phyloP scores from a whole-genome alignment of 371 early-diverging fungal genomes.

The Agmasoma carcini region DNA sequence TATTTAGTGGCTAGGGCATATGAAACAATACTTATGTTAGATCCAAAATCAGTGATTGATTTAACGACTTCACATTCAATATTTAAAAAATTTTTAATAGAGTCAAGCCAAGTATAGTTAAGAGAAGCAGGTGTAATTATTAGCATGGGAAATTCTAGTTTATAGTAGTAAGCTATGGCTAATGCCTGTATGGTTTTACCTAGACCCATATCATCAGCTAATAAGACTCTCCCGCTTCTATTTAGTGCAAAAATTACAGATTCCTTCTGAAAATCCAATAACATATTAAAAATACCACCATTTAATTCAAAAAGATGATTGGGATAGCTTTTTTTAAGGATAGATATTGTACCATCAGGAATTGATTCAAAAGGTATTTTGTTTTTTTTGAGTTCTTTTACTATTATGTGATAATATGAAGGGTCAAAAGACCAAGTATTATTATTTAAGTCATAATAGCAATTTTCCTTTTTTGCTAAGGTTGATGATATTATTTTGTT shows the following conservation, averaged over 20 bases:
- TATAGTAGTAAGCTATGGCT: constrained; percentile 56
- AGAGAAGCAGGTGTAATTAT: constrained; percentile 57
- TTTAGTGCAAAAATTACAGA: constrained; percentile 55
- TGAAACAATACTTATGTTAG: constrained; percentile 35
- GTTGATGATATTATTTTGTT: constrained; percentile 23
- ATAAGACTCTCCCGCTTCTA: constrained; percentile 53
- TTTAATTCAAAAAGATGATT: constrained; percentile 9
- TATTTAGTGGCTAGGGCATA: constrained; percentile 39
- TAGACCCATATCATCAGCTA: constrained; percentile 58
- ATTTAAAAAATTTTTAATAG: constrained; percentile 55
- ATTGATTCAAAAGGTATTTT: constrained; percentile 28
- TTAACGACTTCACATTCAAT: constrained; percentile 24
- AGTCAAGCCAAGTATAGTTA: constrained; percentile 55
- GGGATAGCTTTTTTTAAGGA: neutral
- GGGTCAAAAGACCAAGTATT: constrained; percentile 36
- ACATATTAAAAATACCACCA: constrained; percentile 29
- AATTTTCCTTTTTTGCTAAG: constrained; percentile 10
- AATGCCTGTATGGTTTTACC: constrained; percentile 57
- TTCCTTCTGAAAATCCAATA: constrained; percentile 55
- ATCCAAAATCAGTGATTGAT: constrained; percentile 18
- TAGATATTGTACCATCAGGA: constrained; percentile 23
- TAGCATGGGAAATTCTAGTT: constrained; percentile 56
- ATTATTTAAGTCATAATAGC: constrained; percentile 21
- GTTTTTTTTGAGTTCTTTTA: constrained; percentile 10
- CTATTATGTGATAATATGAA: constrained; percentile 15